A percentile compares a stretch with the other conserved stretches of the same genome.
Conservation (phyloP, 768 basidiomycete species). For the Naganishia onofrii region DNA sequence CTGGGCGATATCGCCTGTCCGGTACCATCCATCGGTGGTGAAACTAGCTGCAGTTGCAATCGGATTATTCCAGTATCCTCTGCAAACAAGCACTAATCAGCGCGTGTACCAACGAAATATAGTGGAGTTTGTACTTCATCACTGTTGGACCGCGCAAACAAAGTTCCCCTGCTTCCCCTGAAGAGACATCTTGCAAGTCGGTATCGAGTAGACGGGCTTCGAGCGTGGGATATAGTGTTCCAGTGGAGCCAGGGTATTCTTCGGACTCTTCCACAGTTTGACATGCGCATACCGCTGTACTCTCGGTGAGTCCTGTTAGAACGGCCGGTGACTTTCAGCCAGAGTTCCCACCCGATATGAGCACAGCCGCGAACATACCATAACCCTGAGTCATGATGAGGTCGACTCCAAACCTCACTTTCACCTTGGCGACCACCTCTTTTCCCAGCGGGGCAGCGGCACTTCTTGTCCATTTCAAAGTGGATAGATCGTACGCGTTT, state of each 20-base stretch:
- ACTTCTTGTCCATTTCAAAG: conserved; percentile 62
- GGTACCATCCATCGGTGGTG: conserved; percentile 75
- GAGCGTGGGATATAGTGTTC: conserved; percentile 69
- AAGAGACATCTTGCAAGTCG: conserved; percentile 60
- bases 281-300: conserved; percentile 2
- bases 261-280: conserved; percentile 5
- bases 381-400: conserved; percentile 25
- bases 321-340: too few relatives aligned
- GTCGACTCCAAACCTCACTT: conserved; percentile 45
- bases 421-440: conserved; percentile 60
- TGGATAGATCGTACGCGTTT: conserved; percentile 65
- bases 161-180: conserved; percentile 67
- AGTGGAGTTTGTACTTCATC: conserved; percentile 59
- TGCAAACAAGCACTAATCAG: background rate
- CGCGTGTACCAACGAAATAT: background rate
- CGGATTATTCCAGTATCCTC: conserved; percentile 72
- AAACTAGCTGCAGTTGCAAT: conserved; percentile 68
- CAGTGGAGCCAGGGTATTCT: conserved; percentile 64
- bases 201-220: conserved; percentile 67
- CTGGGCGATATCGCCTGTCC: conserved; percentile 79
- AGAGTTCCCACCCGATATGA: background rate
- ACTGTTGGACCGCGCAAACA: conserved; percentile 74
- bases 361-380: background rate
- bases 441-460: conserved; percentile 79
- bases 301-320: conserved; percentile 24